Conservation (phyloP, 1,284 basidiomycete species). For the Ceratobasidium papillatum region DNA sequence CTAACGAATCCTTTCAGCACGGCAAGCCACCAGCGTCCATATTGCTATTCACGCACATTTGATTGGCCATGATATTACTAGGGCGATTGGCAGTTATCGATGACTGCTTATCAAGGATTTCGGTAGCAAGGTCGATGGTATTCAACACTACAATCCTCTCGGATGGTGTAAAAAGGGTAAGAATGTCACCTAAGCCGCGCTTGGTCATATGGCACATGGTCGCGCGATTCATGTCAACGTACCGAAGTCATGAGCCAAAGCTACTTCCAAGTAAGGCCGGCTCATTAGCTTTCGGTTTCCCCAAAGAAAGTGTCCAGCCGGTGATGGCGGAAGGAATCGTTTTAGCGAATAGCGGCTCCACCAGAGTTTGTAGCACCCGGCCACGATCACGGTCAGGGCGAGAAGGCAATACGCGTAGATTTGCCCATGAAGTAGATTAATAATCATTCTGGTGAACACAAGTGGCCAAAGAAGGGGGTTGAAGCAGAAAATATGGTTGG, state of each 20-base stretch:
- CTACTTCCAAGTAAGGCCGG: not conserved
- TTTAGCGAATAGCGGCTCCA: not conserved
- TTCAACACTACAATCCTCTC: constrained; percentile 2
- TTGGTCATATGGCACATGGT: no score
- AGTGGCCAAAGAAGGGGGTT: no score
- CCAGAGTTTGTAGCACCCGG: no score
- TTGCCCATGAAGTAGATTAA: no score
- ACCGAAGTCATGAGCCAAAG: not conserved
- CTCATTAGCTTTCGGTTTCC: not conserved
- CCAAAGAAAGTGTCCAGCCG: constrained; percentile 7
- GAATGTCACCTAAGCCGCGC: constrained; percentile 30
- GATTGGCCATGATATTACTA: not conserved
- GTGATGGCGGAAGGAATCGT: constrained; percentile 9
- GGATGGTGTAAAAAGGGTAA: not conserved
- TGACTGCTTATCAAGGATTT: constrained; percentile 27
- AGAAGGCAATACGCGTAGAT: no score
- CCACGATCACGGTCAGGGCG: no score
- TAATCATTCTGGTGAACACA: no score
- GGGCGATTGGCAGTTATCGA: not conserved
- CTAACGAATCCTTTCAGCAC: no score
- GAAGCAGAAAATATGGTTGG: no score
- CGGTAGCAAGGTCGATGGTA: constrained; percentile 14
- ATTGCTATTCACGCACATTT: not conserved
- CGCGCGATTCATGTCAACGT: no score
- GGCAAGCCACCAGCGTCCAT: no score